These are phyloP conservation scores for Starmera amethionina DNA, from an alignment of 805 yeast genomes.

Conservation along the genomic window DNA sequence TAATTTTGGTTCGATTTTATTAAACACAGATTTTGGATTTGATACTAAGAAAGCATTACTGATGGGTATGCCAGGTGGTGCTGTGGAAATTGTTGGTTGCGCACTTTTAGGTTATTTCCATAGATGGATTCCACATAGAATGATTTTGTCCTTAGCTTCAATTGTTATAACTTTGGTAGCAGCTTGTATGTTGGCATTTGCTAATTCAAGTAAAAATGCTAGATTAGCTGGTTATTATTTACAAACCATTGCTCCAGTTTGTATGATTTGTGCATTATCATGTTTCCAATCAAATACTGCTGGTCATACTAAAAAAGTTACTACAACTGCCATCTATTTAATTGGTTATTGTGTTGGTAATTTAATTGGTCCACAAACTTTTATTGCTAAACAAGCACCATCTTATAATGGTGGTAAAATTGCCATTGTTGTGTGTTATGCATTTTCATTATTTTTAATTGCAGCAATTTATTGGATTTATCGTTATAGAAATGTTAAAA, in stretches of 20 bases:
- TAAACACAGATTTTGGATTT: conserved; percentile 29
- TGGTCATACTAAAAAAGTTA: conserved; percentile 61
- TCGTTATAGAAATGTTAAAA: conserved; percentile 28
- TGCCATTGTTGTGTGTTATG: conserved; percentile 41
- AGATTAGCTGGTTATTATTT: conserved; percentile 5
- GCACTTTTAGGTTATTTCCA: conserved; percentile 9
- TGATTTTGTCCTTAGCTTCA: conserved; percentile 20
- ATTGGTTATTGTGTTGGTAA: conserved; percentile 58
- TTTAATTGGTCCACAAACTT: conserved; percentile 62
- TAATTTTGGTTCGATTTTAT: conserved; percentile 32
- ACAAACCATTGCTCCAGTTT: conserved; percentile 16
- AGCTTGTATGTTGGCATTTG: conserved; percentile 22
- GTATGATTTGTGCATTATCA: conserved; percentile 22
- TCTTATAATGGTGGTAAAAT: conserved; percentile 42
- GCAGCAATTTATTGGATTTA: conserved; percentile 18
- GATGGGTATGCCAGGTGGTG: conserved; percentile 23
- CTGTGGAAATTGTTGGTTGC: conserved; percentile 18
- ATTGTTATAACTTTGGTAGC: conserved; percentile 18
- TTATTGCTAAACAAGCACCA: conserved; percentile 46
- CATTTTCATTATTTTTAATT: conserved; percentile 27
- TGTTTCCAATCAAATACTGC: conserved; percentile 40
- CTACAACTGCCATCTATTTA: conserved; percentile 44
- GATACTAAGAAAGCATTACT: conserved; percentile 23
- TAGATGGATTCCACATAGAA: conserved; percentile 10
- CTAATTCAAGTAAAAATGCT: conserved; percentile 2